Percentiles rank a stretch among this genome's conserved stretches.
phyloP scores from a whole-genome alignment of 176 grass and related monocot species.

The Saccharum spontaneum region DNA sequence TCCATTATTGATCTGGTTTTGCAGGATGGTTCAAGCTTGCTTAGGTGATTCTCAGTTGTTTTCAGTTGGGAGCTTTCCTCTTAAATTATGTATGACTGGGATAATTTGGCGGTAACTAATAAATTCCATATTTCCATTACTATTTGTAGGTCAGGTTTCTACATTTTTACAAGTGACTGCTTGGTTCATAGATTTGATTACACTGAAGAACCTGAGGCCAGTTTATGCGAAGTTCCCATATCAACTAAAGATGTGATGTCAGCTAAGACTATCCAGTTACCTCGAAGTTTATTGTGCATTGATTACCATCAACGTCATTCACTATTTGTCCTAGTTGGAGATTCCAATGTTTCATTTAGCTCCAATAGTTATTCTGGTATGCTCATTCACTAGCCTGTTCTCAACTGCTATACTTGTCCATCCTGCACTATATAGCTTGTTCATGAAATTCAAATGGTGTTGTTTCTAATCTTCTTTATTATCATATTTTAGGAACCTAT shows the following conservation, averaged over 20 bases:
- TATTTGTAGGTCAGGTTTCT: slow-evolving; percentile 61
- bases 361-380: slow-evolving; percentile 66
- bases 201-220: slow-evolving; percentile 45
- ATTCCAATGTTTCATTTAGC: slow-evolving; percentile 44
- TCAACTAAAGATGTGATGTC: slow-evolving; percentile 41
- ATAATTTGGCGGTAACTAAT: slow-evolving; percentile 39
- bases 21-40: slow-evolving; percentile 54
- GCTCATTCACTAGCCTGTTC: slow-evolving; percentile 32
- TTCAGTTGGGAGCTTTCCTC: slow-evolving; percentile 26
- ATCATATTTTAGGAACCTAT: slow-evolving; percentile 63
- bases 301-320: slow-evolving; percentile 69
- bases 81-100: slow-evolving; percentile 3
- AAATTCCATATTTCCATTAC: slow-evolving; percentile 31
- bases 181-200: slow-evolving; percentile 61
- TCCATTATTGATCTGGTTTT: slow-evolving; percentile 55
- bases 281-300: slow-evolving; percentile 64
- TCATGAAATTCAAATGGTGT: slow-evolving; percentile 3
- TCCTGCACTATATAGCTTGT: neutral
- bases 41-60: slow-evolving; percentile 53
- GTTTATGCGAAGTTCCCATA: slow-evolving; percentile 43
- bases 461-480: slow-evolving; percentile 38
- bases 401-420: slow-evolving; percentile 2
- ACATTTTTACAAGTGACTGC: slow-evolving; percentile 70
- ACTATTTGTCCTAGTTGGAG: slow-evolving; percentile 62
- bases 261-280: slow-evolving; percentile 56